Base-by-base conservation (phyloP, 768 basidiomycete species). In the Lepiota subincarnata region DNA sequence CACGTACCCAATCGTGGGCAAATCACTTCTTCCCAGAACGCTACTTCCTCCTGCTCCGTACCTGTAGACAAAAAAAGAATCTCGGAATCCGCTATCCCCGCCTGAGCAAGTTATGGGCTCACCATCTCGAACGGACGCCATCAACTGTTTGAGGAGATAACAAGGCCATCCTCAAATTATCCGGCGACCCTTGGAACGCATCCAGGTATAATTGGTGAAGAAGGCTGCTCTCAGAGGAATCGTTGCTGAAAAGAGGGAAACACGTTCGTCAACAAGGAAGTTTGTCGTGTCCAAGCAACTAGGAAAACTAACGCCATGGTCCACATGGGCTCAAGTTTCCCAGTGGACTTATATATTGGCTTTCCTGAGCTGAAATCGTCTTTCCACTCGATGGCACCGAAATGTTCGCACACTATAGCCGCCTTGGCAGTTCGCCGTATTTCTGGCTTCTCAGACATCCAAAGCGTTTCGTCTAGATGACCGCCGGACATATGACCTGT, bases 21-120 rank as follows among this genome's bases (percentile, higher is more conserved):
- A 60, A 7, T 64, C 47, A 10, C 63, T 63, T 20, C 56, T 50
- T 13, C 67, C 67, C 22, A 68, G 53, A 20, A 45, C 47, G 37
- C 66, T 64, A 48, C 66, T 67, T n/a, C 67, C 67, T 24, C 66
- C 67, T 3, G 64, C 67, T 10, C 67, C 67, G 48, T 67, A 64
- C 63, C 63, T 60, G 37, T 16, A 34, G 24, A 37, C 20, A 54
- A 24, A 2, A 7, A 18, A 54, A 24, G 3, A 7, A 18, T 13
- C 20, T 38, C 12, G 26, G 16, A 18, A 26, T 3, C n/a, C 6
- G 10, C 8, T 6, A 11, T 31, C 7, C 31, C 8, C 31, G n/a
- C 10, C 31, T 31, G 10, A 6, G 2, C 7, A 11, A 11, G 31
- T 31, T 44, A 37, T 5, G 1, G 2, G 14, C 58, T 14, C 24